Evolutionary conservation across 345 rosid species (phyloP).

Genomic region (Pseudoturritis turrita): DNA sequence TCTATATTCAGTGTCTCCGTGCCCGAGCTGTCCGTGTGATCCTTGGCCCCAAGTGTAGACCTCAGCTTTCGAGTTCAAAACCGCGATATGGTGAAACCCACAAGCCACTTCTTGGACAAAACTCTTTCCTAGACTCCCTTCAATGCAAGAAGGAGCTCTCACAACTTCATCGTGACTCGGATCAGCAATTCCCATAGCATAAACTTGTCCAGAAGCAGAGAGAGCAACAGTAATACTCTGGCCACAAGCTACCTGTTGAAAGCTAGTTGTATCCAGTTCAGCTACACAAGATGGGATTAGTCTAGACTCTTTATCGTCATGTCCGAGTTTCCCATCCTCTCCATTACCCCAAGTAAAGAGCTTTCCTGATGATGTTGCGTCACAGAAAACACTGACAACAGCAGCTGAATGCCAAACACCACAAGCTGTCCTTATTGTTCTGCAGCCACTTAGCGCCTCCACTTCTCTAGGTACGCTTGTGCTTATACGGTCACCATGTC

Average conservation of each 20-base stretch:
- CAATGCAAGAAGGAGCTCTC: constrained; percentile 45
- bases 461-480: constrained; percentile 52
- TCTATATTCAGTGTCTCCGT: constrained; percentile 45
- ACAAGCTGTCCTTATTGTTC: constrained; percentile 45
- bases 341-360: constrained; percentile 75
- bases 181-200: constrained; percentile 49
- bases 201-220: constrained; percentile 46
- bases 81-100: constrained; percentile 58
- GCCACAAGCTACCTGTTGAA: constrained; percentile 60
- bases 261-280: constrained; percentile 41
- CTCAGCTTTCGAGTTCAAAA: constrained; percentile 51
- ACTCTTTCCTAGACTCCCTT: constrained; percentile 39
- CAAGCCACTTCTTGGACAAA: constrained; percentile 55
- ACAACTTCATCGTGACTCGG: constrained; percentile 43
- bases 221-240: constrained; percentile 54
- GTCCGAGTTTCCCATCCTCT: constrained; percentile 59
- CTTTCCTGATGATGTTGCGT: constrained; percentile 35
- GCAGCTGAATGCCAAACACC: constrained; percentile 79
- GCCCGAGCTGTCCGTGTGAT: constrained; percentile 59
- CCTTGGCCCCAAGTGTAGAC: constrained; percentile 73
- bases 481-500: constrained; percentile 55
- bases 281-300: constrained; percentile 47
- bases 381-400: constrained; percentile 40
- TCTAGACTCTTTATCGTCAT: constrained; percentile 48
- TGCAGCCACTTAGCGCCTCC: constrained; percentile 43